Evolutionary conservation across 164 flowering plant genomes (phyloP), one percentile per base, ranked within the genome.

Genomic region (Nymphaea colorata): DNA sequence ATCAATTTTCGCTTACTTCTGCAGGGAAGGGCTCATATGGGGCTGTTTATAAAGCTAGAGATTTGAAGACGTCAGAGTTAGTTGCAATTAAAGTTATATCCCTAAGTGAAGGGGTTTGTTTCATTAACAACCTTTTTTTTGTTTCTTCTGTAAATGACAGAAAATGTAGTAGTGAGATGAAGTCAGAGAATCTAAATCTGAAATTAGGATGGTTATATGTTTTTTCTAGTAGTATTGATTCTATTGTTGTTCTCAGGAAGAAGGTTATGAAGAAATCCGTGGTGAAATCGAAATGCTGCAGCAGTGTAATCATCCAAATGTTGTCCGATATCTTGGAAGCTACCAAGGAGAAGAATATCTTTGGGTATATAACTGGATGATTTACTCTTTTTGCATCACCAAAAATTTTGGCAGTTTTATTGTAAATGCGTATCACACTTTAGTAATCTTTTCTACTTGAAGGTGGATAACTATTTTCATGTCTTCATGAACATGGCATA

Each of bases 201-300:
- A 6, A 47, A 47, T 6, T 12, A 6, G 7, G 55, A 47, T 47
- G 11, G 6, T 47, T 47, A 7, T 47, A 12, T 6, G 12, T 6
- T 47, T 47, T 47, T 6, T 47, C 11, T 7, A 47, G 12, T 2
- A 6, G 11, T 47, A 12, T 12, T 47, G 55, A 47, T 6, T 47
- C 55, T 47, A 7, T 47, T 47, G 55, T 25, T 43, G 11, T 47
- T 47, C 55, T 68, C 80, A 92, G 99, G 99, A 95, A 78, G 99
- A 95, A 79, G 99, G 99, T 36, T 95, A 92, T 77, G 99, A 95
- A 78, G 99, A 95, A 74, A 95, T 95, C 68, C 89, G 98, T 66
- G 98, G 99, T 55, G 99, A 95, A 77, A 95, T 95, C 76, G 99
- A 95, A 82, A 95, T 91, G 96, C 79, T 95, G 81, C 99, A 95